phyloP scores from a whole-genome alignment of 306 rosid species.

The Neltuma alba region DNA sequence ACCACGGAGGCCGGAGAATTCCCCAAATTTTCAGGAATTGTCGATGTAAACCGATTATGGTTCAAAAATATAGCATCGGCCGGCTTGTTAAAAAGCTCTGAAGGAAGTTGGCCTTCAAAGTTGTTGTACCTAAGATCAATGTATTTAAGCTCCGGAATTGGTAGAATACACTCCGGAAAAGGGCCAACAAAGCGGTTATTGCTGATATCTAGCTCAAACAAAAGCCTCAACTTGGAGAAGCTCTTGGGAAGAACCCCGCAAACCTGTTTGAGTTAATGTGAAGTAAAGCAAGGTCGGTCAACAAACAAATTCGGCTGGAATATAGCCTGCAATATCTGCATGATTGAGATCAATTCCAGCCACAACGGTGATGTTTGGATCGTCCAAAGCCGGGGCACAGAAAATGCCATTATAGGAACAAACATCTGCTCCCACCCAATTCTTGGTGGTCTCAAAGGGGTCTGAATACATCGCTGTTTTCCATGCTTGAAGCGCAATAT shows the following conservation, averaged over 20 bases:
- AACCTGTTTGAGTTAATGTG: slow-evolving; percentile 76
- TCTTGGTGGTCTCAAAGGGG: slow-evolving; percentile 52
- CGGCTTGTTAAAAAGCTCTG: slow-evolving; percentile 45
- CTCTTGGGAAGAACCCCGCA: slow-evolving; percentile 72
- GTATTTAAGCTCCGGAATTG: slow-evolving; percentile 44
- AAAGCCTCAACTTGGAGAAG: slow-evolving; percentile 47
- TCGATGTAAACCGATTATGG: slow-evolving; percentile 60
- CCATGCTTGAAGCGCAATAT: slow-evolving; percentile 73
- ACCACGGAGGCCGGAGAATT: slow-evolving; percentile 57
- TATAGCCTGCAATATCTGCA: slow-evolving; percentile 80
- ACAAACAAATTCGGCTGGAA: slow-evolving; percentile 62
- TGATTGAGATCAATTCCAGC: slow-evolving; percentile 82
- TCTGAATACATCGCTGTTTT: slow-evolving; percentile 71
- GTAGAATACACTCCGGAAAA: slow-evolving; percentile 56
- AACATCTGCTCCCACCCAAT: slow-evolving; percentile 77
- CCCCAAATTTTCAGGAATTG: slow-evolving; percentile 66
- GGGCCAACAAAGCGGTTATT: slow-evolving; percentile 82
- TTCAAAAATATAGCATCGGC: slow-evolving; percentile 66
- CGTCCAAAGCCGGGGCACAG: slow-evolving; percentile 60
- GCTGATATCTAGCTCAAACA: slow-evolving; percentile 69
- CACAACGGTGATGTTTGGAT: slow-evolving; percentile 53
- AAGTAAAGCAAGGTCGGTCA: slow-evolving; percentile 64
- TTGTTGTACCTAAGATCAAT: slow-evolving; percentile 71
- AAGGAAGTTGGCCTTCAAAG: slow-evolving; percentile 73
- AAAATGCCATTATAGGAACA: slow-evolving; percentile 71